A percentile compares a stretch with the other conserved stretches of the same genome.
These are phyloP conservation scores for Zelopaecilomyces penicillatus DNA, from an alignment of 2,329 filamentous ascomycete genomes.

Conservation along the genomic window DNA sequence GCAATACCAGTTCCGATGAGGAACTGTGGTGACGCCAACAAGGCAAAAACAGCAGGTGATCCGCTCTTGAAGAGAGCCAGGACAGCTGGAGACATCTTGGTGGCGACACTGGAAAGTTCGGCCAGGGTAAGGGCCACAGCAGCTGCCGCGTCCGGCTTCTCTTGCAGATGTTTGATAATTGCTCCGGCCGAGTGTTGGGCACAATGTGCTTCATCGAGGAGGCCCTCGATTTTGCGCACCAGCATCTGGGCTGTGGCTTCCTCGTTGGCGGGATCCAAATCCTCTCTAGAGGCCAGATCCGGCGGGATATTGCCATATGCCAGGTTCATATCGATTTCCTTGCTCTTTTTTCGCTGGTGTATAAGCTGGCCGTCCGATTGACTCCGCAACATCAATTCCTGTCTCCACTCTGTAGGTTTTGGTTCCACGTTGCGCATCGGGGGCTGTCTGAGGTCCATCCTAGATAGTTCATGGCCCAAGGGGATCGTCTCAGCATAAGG, in stretches of 20 bases:
- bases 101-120: conserved; percentile 74
- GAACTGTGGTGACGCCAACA: conserved; percentile 87
- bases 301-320: conserved; percentile 81
- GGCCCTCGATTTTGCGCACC: conserved; percentile 63
- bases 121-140: conserved; percentile 88
- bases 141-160: conserved; percentile 75
- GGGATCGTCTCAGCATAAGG: conserved; percentile 28
- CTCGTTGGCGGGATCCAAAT: conserved; percentile 42
- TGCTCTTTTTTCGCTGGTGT: conserved; percentile 17
- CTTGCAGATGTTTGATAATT: conserved; percentile 69
- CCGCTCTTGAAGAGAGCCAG: conserved; percentile 67
- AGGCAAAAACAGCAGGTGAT: conserved; percentile 76
- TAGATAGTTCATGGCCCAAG: conserved; percentile 34
- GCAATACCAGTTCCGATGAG: conserved; percentile 84
- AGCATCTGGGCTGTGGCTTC: conserved; percentile 45
- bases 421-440: conserved; percentile 15
- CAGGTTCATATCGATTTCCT: conserved; percentile 77
- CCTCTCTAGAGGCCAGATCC: conserved; percentile 46
- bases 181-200: conserved; percentile 73
- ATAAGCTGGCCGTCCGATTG: conserved; percentile 32
- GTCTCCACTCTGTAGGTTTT: conserved; percentile 7
- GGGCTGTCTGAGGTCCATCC: conserved; percentile 14
- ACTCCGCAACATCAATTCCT: conserved; percentile 22
- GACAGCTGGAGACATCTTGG: conserved; percentile 77
- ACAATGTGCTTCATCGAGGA: conserved; percentile 83